Evolutionary conservation across 1,139 yeast genomes (phyloP), one percentile per base, ranked within the genome.

Genomic region (Nadsonia commutata): DNA sequence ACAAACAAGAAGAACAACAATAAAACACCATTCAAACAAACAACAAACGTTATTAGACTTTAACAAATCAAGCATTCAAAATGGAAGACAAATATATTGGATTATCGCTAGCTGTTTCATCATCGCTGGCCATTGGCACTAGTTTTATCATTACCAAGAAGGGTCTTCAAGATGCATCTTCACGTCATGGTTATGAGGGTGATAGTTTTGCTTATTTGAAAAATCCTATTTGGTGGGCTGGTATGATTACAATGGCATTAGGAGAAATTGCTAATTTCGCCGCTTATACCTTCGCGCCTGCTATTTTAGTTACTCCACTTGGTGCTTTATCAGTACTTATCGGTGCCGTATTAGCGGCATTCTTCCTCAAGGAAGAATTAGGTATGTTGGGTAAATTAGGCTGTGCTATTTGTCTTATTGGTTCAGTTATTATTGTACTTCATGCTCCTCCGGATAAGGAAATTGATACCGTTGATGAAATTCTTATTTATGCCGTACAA

Each of bases 391-490:
- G 96, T n/a, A 82, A 80, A 60, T 74, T 86, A 78, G 96, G 96
- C 1, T 86, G 95, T 65, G 94, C 94, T 33, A 81, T 84, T 44
- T 85, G 96, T 60, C 64, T 85, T 44, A 71, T 85, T 62, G 96
- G 96, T 1, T 79, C 94, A 2, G 85, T 85, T n/a, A 81, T 85
- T 45, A 86, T 85, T 48, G 86, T 85, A 21, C 67, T 85, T 48
- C 95, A 85, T 59, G 96, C 96, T 20, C 96, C 96, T 22, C 85
- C 90, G 17, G 96, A 85, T 61, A 83, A 81, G 62, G 95, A 85
- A 49, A 80, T 85, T 47, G 71, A 76, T 50, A 85, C 96, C 0
- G 94, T 85, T 39, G 95, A 85, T 60, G 95, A 85, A 63, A 84
- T 85, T 48, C 68, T 85, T 57, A 69, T 70, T 8, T 85, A 84